Percentiles rank a stretch among this genome's conserved stretches.
Conservation (phyloP, 2,329 filamentous ascomycete genomes). For the Lachnellula arida region DNA sequence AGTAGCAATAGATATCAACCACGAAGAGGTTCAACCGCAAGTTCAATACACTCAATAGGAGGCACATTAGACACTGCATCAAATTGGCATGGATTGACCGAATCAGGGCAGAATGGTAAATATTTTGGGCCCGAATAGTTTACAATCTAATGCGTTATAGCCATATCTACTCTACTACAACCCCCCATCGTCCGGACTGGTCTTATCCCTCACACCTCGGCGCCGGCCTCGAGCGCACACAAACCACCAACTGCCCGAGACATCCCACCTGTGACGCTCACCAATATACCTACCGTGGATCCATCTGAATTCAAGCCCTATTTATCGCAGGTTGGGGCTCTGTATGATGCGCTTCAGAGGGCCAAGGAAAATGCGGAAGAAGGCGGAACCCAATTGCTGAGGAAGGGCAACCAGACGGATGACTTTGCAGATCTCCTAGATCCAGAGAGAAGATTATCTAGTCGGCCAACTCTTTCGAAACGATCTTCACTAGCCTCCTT, state of each 20-base stretch:
- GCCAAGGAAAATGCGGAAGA: conserved; percentile 75
- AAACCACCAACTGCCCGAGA: conserved; percentile 81
- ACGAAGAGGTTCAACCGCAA: conserved; percentile 77
- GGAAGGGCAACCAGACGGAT: conserved; percentile 34
- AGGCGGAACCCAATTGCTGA: conserved; percentile 33
- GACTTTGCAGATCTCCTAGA: conserved; percentile 37
- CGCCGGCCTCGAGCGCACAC: conserved; percentile 65
- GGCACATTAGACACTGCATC: conserved; percentile 72
- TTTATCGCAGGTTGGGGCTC: conserved; percentile 73
- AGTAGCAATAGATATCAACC: conserved; percentile 39
- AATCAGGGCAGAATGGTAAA: conserved; percentile 79
- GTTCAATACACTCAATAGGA: conserved; percentile 83
- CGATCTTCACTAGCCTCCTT: conserved; percentile 40
- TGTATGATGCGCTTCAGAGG: conserved; percentile 86
- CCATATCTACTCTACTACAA: conserved; percentile 90
- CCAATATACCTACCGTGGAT: conserved; percentile 81
- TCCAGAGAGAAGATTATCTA: conserved; percentile 18
- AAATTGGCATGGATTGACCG: conserved; percentile 53
- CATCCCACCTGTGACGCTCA: conserved; percentile 88
- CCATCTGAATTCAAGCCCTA: conserved; percentile 78
- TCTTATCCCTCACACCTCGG: conserved; percentile 71
- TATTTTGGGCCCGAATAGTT: conserved; percentile 4
- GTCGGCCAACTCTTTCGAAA: conserved; percentile 30
- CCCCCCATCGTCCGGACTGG: conserved; percentile 86
- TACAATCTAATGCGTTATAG: conserved; percentile 37